Base-by-base conservation (phyloP, 768 basidiomycete genomes). In the Termitomyces heimii region DNA sequence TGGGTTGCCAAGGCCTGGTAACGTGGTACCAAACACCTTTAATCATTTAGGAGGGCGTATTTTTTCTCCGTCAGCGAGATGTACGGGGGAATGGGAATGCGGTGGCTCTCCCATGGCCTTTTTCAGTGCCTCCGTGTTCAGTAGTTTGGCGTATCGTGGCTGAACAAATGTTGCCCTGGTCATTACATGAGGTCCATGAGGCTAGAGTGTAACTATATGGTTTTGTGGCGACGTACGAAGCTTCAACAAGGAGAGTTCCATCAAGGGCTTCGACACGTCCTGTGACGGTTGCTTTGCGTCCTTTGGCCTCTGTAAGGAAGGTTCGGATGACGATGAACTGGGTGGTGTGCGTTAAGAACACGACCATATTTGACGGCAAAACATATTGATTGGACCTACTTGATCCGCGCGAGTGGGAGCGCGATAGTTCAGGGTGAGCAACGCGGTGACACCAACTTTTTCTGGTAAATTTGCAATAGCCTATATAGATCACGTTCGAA, bases 371-470 rank as follows among this genome's bases (percentile, higher is more conserved):
- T 16, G 12, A 42, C 39, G 28, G 47, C 32, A n/a, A 49, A 28
- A 18, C 18, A 13, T 48, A n/a, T 20, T 53, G 12, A 18, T 47
- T 34, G 16, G 45, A 86, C 91, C 76, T 92, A 86, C 91, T 77
- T 92, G 93, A 69, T 96, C 92, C 0, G 95, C 95, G 53, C 81
- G 83, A 2, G 92, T 93, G 0, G 96, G 96, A 2, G 92, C 88
- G 53, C 82, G 84, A 72, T 94, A 99, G 64, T 86, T 84, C 49
- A 98, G 70, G 4, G 78, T 78, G 43, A 99, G 76, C 43, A 82
- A 89, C 2, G 95, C 96, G 0, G 96, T 99, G 12, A 98, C 95
- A 18, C 92, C 96, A 42, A 98, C 85, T 66, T 89, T 87, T 22
- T 90, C 87, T 0, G 94, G 93, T 0, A 98, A 74, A 66, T 93